Evolutionary conservation across 441 rosid genomes (phyloP).

Genomic region (Jatropha podagrica): DNA sequence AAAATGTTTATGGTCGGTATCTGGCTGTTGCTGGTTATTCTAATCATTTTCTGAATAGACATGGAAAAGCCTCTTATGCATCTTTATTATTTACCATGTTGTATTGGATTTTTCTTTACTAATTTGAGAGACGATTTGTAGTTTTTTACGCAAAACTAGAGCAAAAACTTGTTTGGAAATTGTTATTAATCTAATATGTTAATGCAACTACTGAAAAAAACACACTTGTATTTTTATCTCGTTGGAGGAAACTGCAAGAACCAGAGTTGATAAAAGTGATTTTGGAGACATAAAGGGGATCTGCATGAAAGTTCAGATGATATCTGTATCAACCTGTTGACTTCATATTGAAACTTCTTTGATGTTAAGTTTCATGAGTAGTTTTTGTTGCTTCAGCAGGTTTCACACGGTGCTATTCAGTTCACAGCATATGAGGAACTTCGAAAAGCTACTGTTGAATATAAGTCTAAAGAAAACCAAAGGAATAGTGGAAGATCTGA

Average conservation of each 20-base stretch:
- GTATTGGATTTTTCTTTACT: not conserved
- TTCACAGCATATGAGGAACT: constrained; percentile 91
- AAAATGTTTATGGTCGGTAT: constrained; percentile 4
- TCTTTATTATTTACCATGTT: not conserved
- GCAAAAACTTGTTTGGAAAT: not conserved
- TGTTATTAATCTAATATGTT: constrained; percentile 7
- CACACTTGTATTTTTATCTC: not conserved
- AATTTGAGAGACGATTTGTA: not conserved
- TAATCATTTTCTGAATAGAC: not conserved
- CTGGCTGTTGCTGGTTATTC: not conserved
- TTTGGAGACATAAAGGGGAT: not conserved
- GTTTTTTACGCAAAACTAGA: not conserved
- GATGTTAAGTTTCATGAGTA: constrained; percentile 18
- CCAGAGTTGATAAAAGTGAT: not conserved
- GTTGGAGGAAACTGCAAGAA: not conserved
- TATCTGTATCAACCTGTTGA: constrained; percentile 5
- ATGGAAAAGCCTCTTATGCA: constrained; percentile 12
- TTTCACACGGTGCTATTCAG: constrained; percentile 94
- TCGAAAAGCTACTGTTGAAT: constrained; percentile 58
- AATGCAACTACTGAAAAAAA: not conserved
- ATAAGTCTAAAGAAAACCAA: constrained; percentile 42
- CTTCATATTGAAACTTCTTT: constrained; percentile 10
- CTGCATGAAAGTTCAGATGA: constrained; percentile 9
- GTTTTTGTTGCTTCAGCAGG: constrained; percentile 63
- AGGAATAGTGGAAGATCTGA: constrained; percentile 32